Evolutionary conservation across 2,329 filamentous ascomycete species (phyloP), one percentile per base, ranked within the genome.

Genomic region (Coniochaeta sp.): DNA sequence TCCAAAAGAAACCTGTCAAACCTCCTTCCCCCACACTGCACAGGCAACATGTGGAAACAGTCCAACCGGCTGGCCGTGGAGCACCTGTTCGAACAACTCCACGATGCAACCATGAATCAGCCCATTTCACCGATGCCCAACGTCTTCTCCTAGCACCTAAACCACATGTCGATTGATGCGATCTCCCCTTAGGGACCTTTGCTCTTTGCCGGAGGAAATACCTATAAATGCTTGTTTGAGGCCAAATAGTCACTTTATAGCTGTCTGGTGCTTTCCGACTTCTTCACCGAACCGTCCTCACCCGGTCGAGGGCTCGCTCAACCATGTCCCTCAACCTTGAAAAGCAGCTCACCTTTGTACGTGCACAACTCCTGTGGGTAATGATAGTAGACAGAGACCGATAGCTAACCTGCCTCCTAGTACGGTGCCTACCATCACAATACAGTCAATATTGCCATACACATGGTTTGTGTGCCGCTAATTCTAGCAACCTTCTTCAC

Each of bases 401-500:
- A 24, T 22, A n/a, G 5, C 52, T 33, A 33, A 33, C 28, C 34
- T 47, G 9, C 17, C 9, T 38, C 6, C 11, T 66, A 95, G 90
- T 95, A 95, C 78, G 90, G 90, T 72, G 84, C 89, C 62, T 93
- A 95, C 71, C 90, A 95, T 75, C 86, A 90, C 70, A 88, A 93
- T 74, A 76, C 83, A 55, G 83, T 89, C 75, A 95, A 95, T 72
- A 77, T 93, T 62, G 81, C 80, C 65, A 93, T 95, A 70, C 90
- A 95, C 73, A 88, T 92, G 77, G 78, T 85, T 62, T 93, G 89
- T 71, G 90, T 95, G 60, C 90, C 90, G 52, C 73, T 89, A 59
- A 89, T 95, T 61, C 75, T 93, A 59, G 80, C 90, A 70, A 87
- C 89, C 2, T 82, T 79, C 43, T 87, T 93, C 31, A 58, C 47